A percentile compares a stretch with the other conserved stretches of the same genome.
Conservation (phyloP, 805 yeast species). For the Hanseniaspora mollemarum region DNA sequence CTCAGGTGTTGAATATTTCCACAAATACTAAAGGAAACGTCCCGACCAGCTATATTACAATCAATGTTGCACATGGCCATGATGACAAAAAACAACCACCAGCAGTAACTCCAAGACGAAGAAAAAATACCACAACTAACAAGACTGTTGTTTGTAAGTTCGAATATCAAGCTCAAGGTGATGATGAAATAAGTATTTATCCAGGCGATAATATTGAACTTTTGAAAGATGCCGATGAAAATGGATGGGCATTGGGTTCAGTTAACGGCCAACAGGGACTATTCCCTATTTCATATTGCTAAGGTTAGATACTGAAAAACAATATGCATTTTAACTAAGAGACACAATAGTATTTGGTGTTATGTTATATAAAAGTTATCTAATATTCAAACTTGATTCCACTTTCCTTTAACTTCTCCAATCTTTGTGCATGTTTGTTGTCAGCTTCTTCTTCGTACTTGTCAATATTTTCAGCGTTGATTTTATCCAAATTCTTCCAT, state of each 20-base stretch:
- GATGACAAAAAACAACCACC: constrained; percentile 64
- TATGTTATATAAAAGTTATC: neutral
- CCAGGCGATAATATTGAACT: constrained; percentile 68
- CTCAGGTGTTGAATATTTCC: constrained; percentile 40
- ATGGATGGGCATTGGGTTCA: constrained; percentile 94
- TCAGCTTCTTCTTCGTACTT: constrained; percentile 27
- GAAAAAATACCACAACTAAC: constrained; percentile 32
- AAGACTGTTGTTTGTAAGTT: constrained; percentile 57
- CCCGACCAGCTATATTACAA: constrained; percentile 67
- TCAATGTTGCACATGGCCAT: constrained; percentile 23
- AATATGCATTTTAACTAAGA: neutral
- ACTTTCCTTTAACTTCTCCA: constrained; percentile 27
- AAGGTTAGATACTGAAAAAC: neutral
- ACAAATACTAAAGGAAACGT: constrained; percentile 60
- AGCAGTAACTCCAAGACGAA: constrained; percentile 66
- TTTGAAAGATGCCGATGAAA: constrained; percentile 59
- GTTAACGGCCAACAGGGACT: constrained; percentile 52
- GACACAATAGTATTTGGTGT: neutral
- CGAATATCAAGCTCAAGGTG: constrained; percentile 66
- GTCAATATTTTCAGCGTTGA: constrained; percentile 8
- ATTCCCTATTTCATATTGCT: constrained; percentile 71
- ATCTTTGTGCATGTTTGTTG: constrained; percentile 29
- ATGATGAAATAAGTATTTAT: constrained; percentile 59
- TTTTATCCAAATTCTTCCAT: constrained; percentile 17
- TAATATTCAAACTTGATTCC: constrained; percentile 31